Conservation (phyloP, 2,329 filamentous ascomycete species). For the Pseudophaeomoniella oleicola region DNA sequence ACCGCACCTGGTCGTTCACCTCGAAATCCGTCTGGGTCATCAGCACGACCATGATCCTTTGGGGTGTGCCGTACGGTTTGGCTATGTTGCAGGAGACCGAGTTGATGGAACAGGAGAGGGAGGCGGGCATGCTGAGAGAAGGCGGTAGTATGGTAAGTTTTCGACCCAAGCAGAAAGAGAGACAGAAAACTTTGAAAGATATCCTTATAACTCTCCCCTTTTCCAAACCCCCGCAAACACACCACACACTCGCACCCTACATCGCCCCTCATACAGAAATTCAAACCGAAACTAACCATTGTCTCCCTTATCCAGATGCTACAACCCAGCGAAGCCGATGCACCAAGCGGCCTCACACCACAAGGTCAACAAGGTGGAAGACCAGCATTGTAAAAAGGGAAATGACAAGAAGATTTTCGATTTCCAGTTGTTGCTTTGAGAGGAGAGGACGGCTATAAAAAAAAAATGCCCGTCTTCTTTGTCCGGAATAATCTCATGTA, state of each 20-base stretch:
- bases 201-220: constrained; percentile 1
- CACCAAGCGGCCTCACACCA: neutral
- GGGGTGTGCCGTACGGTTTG: constrained; percentile 86
- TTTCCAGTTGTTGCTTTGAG: no score
- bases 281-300: no score
- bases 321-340: neutral
- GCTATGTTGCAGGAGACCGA: constrained; percentile 94
- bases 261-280: no score
- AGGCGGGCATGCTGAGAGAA: constrained; percentile 82
- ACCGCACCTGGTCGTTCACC: constrained; percentile 43
- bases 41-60: constrained; percentile 72
- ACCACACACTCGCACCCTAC: no score
- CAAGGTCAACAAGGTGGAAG: constrained; percentile 1
- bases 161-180: no score
- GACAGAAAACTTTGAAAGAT: constrained; percentile 1
- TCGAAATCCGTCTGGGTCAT: constrained; percentile 86
- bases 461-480: no score
- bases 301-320: no score
- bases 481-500: no score
- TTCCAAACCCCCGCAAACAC: no score
- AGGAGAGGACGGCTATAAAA: no score
- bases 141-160: constrained; percentile 59
- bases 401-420: neutral
- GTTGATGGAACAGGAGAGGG: constrained; percentile 92
- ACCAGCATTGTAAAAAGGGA: neutral